Evolutionary conservation across 2,329 filamentous ascomycete species (phyloP).

Genomic region (Passalora sequoiae): DNA sequence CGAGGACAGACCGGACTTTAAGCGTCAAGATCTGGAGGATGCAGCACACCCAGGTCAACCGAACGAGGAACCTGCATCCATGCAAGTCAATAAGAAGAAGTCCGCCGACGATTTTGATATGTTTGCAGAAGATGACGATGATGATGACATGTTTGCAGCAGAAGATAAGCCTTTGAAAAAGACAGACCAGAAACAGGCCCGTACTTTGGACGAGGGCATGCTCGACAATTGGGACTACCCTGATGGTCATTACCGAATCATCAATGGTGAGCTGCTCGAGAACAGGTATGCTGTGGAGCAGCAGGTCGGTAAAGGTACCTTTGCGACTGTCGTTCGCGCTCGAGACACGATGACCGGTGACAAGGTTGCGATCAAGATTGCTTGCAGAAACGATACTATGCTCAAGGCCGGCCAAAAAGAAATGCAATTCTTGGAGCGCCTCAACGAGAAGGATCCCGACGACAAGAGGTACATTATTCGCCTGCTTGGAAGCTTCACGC

Average conservation of each 20-base stretch:
- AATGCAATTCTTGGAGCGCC: slow-evolving; percentile 83
- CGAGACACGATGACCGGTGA: slow-evolving; percentile 64
- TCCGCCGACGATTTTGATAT: slow-evolving; percentile 57
- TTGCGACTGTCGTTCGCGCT: slow-evolving; percentile 90
- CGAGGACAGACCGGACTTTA: slow-evolving; percentile 55
- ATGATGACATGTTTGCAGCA: slow-evolving; percentile 88
- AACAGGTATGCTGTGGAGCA: slow-evolving; percentile 85
- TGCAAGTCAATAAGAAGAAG: slow-evolving; percentile 8
- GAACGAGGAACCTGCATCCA: slow-evolving; percentile 1
- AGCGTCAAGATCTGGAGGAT: slow-evolving; percentile 26
- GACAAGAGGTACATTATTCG: slow-evolving; percentile 89
- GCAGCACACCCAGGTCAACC: not conserved
- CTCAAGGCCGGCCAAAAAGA: slow-evolving; percentile 90
- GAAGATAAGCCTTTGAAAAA: slow-evolving; percentile 36
- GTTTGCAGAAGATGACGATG: slow-evolving; percentile 55
- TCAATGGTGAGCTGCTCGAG: slow-evolving; percentile 83
- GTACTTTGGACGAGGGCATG: slow-evolving; percentile 65
- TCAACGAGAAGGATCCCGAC: slow-evolving; percentile 78
- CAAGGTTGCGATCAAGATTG: slow-evolving; percentile 94
- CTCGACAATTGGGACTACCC: slow-evolving; percentile 91
- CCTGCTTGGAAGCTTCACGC: slow-evolving; percentile 81
- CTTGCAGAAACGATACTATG: slow-evolving; percentile 73
- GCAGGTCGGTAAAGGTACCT: slow-evolving; percentile 87
- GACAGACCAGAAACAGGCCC: slow-evolving; percentile 47
- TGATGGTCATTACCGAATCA: slow-evolving; percentile 94